phyloP scores from a whole-genome alignment of 1,284 basidiomycete genomes.

The Ustilago bromivora region DNA sequence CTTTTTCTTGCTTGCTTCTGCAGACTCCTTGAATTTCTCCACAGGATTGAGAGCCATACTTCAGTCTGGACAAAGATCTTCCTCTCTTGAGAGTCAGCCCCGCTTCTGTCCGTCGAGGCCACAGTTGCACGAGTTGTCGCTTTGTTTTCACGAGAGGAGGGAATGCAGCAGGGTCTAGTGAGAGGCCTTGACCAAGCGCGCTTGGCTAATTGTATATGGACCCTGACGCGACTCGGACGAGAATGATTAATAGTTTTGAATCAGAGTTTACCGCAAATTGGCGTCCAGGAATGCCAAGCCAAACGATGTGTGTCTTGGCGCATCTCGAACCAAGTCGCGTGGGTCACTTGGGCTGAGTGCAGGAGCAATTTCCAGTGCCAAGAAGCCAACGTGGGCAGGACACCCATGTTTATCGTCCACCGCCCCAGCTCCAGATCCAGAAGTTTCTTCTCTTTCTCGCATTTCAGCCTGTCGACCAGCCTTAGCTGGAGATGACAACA shows the following conservation, averaged over 20 bases:
- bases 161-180: too few species aligned
- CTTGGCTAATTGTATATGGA: too few species aligned
- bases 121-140: background rate
- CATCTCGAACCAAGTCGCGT: slow-evolving; percentile 15
- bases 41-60: too few species aligned
- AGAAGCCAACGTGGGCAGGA: slow-evolving; percentile 42
- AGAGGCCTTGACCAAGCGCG: too few species aligned
- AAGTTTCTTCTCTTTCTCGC: background rate
- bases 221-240: background rate
- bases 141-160: background rate
- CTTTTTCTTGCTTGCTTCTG: background rate
- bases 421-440: background rate
- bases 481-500: background rate
- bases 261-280: background rate
- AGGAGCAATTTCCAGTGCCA: slow-evolving; percentile 16
- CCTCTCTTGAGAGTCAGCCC: background rate
- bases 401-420: slow-evolving; percentile 15
- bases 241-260: background rate
- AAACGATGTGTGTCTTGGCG: slow-evolving; percentile 13
- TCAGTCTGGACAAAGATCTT: background rate
- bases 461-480: background rate
- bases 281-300: slow-evolving; percentile 10
- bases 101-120: background rate
- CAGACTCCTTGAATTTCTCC: too few species aligned
- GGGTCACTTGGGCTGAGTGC: slow-evolving; percentile 1